Base-by-base conservation (phyloP, 2,329 filamentous ascomycete genomes). In the Ceratocystis cacaofunesta region DNA sequence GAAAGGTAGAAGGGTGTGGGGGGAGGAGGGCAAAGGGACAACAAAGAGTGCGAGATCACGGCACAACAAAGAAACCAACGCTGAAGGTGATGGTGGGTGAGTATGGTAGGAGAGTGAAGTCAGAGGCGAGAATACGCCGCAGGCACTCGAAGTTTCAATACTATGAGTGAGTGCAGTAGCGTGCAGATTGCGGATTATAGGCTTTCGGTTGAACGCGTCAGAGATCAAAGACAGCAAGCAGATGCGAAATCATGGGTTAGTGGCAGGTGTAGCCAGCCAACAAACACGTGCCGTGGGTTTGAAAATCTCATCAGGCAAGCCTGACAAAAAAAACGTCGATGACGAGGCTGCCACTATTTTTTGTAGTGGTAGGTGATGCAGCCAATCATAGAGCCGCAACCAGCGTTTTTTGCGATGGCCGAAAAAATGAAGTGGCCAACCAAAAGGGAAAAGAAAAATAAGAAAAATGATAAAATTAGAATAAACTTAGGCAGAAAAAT, bases 321-420 rank as follows among this genome's bases (percentile, higher is more conserved):
- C 60, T 46, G 36, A 58, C 19, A 36, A 58, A 19, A 30, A 32
- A 55, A 55, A 32, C 30, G 52, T 58, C 60, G 44, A 46, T 44
- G 28, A 58, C 52, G 52, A 58, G 52, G 52, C 52, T 58, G 25
- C 32, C 52, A n/a, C 52, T n/a, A 30, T 58, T 58, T 58, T 58
- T 58, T 50, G n/a, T 52, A 25, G 43, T 48, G 61, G 44, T 36
- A 36, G 32, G 32, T 41, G 15, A 15, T 5, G 25, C 41, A 41
- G 58, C 58, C 43, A 32, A 32, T 46, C 19, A 25, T n/a, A 12
- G 43, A 46, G 44, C 61, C 44, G 8, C 44, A 43, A 30, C 8
- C 30, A 48, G 44, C 15, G 17, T 28, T 28, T 62, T 44, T 46
- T 44, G 50, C 25, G 48, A 55, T 15, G 52, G 15, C 32, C 25